Evolutionary conservation across 2,329 filamentous ascomycete genomes (phyloP).

Genomic region (Pestalotiopsis sp.): DNA sequence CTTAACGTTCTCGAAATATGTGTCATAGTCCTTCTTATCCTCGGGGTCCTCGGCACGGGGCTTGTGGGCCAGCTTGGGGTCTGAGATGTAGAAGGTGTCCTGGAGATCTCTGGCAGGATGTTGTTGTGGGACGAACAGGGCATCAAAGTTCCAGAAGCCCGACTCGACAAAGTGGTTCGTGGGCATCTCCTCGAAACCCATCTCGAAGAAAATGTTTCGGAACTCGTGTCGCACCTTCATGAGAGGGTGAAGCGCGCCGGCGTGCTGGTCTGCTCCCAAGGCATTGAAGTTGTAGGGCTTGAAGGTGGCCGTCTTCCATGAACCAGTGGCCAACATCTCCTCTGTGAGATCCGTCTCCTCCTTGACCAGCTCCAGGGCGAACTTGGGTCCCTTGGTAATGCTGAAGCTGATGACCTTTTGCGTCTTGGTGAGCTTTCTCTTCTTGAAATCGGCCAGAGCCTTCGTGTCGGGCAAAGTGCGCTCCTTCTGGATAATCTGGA

Average conservation of each 20-base stretch:
- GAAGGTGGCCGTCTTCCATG: slow-evolving; percentile 91
- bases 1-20: slow-evolving; percentile 87
- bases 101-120: slow-evolving; percentile 96
- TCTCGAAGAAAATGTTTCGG: slow-evolving; percentile 97
- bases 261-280: slow-evolving; percentile 62
- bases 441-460: slow-evolving; percentile 79
- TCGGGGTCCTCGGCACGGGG: slow-evolving; percentile 60
- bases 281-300: slow-evolving; percentile 67
- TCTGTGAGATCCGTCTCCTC: slow-evolving; percentile 94
- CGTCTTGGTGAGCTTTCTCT: slow-evolving; percentile 84
- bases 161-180: slow-evolving; percentile 93
- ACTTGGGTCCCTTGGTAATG: slow-evolving; percentile 84
- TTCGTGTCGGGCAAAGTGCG: slow-evolving; percentile 74
- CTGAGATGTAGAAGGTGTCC: slow-evolving; percentile 98
- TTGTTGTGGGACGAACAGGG: slow-evolving; percentile 95
- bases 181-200: slow-evolving; percentile 98
- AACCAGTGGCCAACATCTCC: slow-evolving; percentile 85
- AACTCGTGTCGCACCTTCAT: slow-evolving; percentile 97
- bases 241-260: slow-evolving; percentile 68
- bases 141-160: slow-evolving; percentile 99
- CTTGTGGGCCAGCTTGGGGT: slow-evolving; percentile 76
- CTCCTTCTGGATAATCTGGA: slow-evolving; percentile 72
- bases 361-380: slow-evolving; percentile 83
- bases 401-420: slow-evolving; percentile 86
- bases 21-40: slow-evolving; percentile 69